phyloP scores from a whole-genome alignment of 225 moss, liverwort and hornwort genomes.

The Asterella californica region DNA sequence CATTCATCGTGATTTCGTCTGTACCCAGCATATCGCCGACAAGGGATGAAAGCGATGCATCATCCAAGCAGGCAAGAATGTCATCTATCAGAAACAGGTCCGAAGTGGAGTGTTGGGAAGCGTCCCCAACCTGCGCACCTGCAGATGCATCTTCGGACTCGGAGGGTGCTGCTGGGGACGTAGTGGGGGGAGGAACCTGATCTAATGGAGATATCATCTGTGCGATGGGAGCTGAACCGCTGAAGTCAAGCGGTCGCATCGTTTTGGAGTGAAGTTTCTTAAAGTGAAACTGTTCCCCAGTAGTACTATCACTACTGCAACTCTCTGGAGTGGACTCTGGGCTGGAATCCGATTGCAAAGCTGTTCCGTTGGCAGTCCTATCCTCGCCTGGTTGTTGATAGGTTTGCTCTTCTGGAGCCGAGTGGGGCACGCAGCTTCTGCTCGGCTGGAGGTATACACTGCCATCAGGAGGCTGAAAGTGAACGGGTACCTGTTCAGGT shows the following conservation, averaged over 20 bases:
- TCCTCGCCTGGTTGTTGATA: neutral
- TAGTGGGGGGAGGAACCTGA: neutral
- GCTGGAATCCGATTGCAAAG: neutral
- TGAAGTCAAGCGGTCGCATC: constrained; percentile 35
- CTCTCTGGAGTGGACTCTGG: constrained; percentile 20
- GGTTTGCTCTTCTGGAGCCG: neutral
- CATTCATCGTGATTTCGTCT: constrained; percentile 16
- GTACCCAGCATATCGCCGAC: constrained; percentile 27
- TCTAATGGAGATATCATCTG: neutral
- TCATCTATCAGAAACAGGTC: constrained; percentile 38
- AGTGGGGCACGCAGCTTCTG: neutral
- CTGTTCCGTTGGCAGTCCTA: neutral
- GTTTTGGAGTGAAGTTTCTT: constrained; percentile 31
- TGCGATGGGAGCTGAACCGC: neutral
- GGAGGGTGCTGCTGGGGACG: neutral
- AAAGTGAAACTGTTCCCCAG: constrained; percentile 7
- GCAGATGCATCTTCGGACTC: neutral
- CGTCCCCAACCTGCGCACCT: neutral
- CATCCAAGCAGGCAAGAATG: constrained; percentile 33
- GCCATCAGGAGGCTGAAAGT: neutral
- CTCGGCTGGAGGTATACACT: neutral
- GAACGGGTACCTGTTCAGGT: neutral
- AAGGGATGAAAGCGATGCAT: constrained; percentile 28
- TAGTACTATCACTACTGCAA: neutral
- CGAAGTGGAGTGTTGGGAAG: neutral